Evolutionary conservation across 2,329 filamentous ascomycete species (phyloP).

Genomic region (Penicillium capsulatum): DNA sequence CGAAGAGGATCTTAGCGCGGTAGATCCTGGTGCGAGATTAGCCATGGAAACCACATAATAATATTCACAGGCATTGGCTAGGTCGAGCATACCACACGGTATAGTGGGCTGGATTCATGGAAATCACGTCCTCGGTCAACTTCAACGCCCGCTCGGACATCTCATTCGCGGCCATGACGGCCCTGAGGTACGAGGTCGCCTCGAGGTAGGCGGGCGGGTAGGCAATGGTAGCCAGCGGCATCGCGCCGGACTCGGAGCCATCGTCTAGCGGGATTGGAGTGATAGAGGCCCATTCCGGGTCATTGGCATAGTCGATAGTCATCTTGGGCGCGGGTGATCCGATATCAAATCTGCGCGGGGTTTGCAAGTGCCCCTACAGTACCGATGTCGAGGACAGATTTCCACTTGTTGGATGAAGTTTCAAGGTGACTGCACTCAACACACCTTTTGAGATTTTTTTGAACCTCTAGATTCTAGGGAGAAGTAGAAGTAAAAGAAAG

Average conservation of each 20-base stretch:
- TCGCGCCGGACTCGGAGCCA: constrained; percentile 50
- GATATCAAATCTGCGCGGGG: constrained; percentile 12
- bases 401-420: no score
- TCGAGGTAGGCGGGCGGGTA: constrained; percentile 88
- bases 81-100: constrained; percentile 70
- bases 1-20: constrained; percentile 72
- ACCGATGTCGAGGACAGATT: no score
- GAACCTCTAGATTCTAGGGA: no score
- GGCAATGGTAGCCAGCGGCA: constrained; percentile 85
- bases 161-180: constrained; percentile 86
- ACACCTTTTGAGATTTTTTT: no score
- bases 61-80: background rate
- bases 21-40: constrained; percentile 58
- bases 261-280: constrained; percentile 79
- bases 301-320: constrained; percentile 52
- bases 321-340: constrained; percentile 20
- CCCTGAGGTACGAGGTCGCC: constrained; percentile 87
- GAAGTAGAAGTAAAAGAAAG: no score
- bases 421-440: no score
- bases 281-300: constrained; percentile 80
- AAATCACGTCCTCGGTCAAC: constrained; percentile 85
- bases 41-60: background rate
- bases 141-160: constrained; percentile 70
- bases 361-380: background rate
- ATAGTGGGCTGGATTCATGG: constrained; percentile 94